A percentile compares a stretch with the other conserved stretches of the same genome.
Conservation (phyloP, 2,329 filamentous ascomycete species). For the Fusarium dimerum region DNA sequence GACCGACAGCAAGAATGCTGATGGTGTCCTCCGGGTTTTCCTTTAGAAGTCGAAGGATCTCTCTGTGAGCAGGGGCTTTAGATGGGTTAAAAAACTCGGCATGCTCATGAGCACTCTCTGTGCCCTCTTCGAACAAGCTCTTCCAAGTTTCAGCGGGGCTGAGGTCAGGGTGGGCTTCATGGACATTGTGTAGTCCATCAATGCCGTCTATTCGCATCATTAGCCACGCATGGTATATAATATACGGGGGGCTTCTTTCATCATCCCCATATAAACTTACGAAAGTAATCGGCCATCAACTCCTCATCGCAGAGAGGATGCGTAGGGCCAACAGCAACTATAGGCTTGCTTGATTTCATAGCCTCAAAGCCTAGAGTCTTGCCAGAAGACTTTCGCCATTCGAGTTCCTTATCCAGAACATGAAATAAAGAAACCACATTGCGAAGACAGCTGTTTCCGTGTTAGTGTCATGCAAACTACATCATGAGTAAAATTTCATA, state of each 20-base stretch:
- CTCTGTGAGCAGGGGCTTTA: slow-evolving; percentile 71
- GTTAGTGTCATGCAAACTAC: background rate
- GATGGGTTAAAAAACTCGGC: slow-evolving; percentile 74
- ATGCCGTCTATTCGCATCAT: slow-evolving; percentile 59
- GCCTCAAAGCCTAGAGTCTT: slow-evolving; percentile 70
- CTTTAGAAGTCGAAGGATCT: slow-evolving; percentile 83
- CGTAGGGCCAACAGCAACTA: slow-evolving; percentile 84
- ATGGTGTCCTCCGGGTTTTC: slow-evolving; percentile 83
- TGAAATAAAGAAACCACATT: slow-evolving; percentile 92
- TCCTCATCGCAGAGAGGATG: slow-evolving; percentile 82
- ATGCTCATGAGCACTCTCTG: slow-evolving; percentile 45
- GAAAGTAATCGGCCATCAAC: slow-evolving; percentile 83
- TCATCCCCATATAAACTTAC: slow-evolving; percentile 49
- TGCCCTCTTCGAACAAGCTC: slow-evolving; percentile 55
- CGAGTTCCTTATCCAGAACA: slow-evolving; percentile 83
- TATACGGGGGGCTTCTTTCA: background rate
- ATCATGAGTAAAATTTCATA: slow-evolving; percentile 35
- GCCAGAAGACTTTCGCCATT: slow-evolving; percentile 74
- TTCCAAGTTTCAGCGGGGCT: slow-evolving; percentile 75
- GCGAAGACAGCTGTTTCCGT: slow-evolving; percentile 66
- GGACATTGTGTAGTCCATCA: slow-evolving; percentile 77
- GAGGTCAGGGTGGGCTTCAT: slow-evolving; percentile 72
- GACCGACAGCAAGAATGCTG: slow-evolving; percentile 87
- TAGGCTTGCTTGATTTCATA: slow-evolving; percentile 71
- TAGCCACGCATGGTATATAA: background rate